Evolutionary conservation across 1,139 yeast species (phyloP), one percentile per base, ranked within the genome.

Genomic region (Debaryomyces singareniensis): DNA sequence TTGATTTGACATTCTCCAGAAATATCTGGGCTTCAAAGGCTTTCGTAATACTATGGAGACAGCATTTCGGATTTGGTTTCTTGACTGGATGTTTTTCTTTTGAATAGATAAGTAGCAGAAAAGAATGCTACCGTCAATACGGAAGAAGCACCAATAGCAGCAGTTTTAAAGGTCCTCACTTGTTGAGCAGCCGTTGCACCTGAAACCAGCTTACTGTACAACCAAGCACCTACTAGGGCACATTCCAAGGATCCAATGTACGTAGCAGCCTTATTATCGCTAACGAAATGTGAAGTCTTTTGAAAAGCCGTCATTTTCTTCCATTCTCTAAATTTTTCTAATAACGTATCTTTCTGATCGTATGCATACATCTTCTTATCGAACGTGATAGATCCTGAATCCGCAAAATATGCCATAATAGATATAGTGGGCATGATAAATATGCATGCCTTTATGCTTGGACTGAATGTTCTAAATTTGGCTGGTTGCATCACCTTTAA

Each of bases 251-350:
- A 7, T 7, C 21, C n/a, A 18, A 18, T n/a, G 21, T 18, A 18
- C 7, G 21, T 18, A 18, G 9, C 7, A n/a, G n/a, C 9, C 21
- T 18, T 18, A 18, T 18, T 18, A 7, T 18, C n/a, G 7, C n/a
- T 7, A n/a, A 18, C n/a, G 21, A 18, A 7, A n/a, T 18, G 9
- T 7, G n/a, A 7, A 3, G 65, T 34, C 44, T 74, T 73, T 29
- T 75, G 75, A 11, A 48, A 37, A 2, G 53, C 26, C 2, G 79
- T 53, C 40, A 75, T 47, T 4, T 52, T 44, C 25, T 66, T 57
- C 81, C 84, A 78, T 42, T 67, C 55, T 35, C 60, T 55, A 42
- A 61, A 63, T 43, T 75, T 78, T 32, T 62, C 71, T 29, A 76
- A 38, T 14, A 67, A 49, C 39, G 58, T 47, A 33, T 57, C 55